Evolutionary conservation across 2,329 filamentous ascomycete genomes (phyloP).

Genomic region (Claviceps capensis): DNA sequence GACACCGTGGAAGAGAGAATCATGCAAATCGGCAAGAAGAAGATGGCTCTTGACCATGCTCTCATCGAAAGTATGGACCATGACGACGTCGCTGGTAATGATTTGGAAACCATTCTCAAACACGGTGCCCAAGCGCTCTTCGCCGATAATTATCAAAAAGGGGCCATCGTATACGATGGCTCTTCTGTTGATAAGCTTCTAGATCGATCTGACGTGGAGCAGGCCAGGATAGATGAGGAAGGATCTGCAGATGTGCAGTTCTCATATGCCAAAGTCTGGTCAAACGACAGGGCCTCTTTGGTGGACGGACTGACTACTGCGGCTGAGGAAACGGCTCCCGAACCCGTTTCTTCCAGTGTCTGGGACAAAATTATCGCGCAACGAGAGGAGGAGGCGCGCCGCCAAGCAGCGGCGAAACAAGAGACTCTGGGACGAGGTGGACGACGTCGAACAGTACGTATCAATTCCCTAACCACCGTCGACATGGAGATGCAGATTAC

Average conservation of each 20-base stretch:
- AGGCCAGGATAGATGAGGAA: conserved; percentile 50
- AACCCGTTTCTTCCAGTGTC: conserved; percentile 49
- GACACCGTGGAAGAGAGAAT: conserved; percentile 89
- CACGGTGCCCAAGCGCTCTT: conserved; percentile 84
- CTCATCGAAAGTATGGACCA: conserved; percentile 85
- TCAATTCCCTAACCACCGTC: not conserved
- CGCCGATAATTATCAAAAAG: conserved; percentile 53
- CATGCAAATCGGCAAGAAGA: conserved; percentile 87
- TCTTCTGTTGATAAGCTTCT: conserved; percentile 77
- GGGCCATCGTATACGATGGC: conserved; percentile 69
- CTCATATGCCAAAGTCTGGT: conserved; percentile 84
- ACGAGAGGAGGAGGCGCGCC: conserved; percentile 65
- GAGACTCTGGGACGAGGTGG: conserved; percentile 79
- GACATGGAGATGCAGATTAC: not conserved
- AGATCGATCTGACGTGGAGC: conserved; percentile 72
- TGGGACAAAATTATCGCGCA: conserved; percentile 87
- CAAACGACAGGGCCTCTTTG: conserved; percentile 59
- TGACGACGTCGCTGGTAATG: conserved; percentile 63
- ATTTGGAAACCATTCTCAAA: conserved; percentile 76
- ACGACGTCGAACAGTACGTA: conserved; percentile 42
- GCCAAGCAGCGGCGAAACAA: conserved; percentile 51
- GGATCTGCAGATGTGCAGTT: conserved; percentile 65
- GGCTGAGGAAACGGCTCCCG: conserved; percentile 36
- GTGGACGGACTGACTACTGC: conserved; percentile 44
- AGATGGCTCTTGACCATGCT: conserved; percentile 90